Conservation (phyloP, 768 basidiomycete species). For the Fistulinella prunicolor region DNA sequence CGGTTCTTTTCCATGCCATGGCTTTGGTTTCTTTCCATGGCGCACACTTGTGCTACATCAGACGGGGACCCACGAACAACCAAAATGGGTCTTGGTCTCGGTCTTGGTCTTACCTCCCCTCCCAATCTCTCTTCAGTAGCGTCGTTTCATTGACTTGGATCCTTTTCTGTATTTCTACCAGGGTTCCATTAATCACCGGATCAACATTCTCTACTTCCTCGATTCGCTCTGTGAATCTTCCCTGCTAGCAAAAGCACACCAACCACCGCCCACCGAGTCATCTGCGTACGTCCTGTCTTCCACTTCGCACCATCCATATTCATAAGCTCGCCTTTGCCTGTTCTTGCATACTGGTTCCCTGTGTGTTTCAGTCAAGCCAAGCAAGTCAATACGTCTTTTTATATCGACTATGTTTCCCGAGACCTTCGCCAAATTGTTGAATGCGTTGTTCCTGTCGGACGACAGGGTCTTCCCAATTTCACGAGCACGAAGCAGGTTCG, state of each 20-base stretch:
- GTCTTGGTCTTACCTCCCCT: too few species aligned
- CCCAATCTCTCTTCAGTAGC: neutral
- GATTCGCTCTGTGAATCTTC: slow-evolving; percentile 84
- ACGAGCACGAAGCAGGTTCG: slow-evolving; percentile 83
- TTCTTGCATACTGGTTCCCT: too few species aligned
- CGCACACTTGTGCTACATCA: neutral
- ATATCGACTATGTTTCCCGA: slow-evolving; percentile 74
- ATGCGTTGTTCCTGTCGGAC: slow-evolving; percentile 83
- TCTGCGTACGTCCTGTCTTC: slow-evolving; percentile 25
- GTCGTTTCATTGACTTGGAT: neutral
- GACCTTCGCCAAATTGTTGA: slow-evolving; percentile 79
- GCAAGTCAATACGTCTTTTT: slow-evolving; percentile 47
- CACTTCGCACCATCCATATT: too few species aligned
- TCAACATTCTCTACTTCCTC: slow-evolving; percentile 90
- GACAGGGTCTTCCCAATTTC: slow-evolving; percentile 83
- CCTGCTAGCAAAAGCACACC: slow-evolving; percentile 60
- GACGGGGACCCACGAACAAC: too few species aligned
- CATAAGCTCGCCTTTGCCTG: too few species aligned
- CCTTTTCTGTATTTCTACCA: slow-evolving; percentile 21
- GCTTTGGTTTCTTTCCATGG: neutral
- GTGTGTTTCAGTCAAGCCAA: slow-evolving; percentile 34
- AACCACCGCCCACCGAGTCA: slow-evolving; percentile 26
- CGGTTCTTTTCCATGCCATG: neutral
- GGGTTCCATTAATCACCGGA: slow-evolving; percentile 88
- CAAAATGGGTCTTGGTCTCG: too few species aligned